These are phyloP conservation scores for Vigna trinervia DNA, from an alignment of 306 rosid genomes.

Conservation along the genomic window DNA sequence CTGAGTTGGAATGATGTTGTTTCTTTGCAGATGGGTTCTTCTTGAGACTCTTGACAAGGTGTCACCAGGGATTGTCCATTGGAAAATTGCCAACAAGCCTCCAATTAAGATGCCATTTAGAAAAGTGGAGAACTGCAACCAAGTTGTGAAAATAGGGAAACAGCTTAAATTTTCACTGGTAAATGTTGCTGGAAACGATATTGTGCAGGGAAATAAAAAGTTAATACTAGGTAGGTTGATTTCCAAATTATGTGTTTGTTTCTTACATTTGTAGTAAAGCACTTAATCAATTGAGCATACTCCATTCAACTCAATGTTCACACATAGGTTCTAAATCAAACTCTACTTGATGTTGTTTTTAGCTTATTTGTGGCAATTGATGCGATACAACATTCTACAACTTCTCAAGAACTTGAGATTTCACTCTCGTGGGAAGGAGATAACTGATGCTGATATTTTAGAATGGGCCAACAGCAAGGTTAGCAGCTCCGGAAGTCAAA, in stretches of 20 bases:
- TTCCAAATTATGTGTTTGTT: neutral
- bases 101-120: conserved; percentile 98
- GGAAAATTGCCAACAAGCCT: conserved; percentile 96
- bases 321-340: conserved; percentile 29
- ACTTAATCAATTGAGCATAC: conserved; percentile 26
- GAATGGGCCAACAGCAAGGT: conserved; percentile 96
- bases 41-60: conserved; percentile 89
- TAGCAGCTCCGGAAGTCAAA: conserved; percentile 71
- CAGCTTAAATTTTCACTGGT: conserved; percentile 91
- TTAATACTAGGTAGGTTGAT: conserved; percentile 76
- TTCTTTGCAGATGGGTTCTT: conserved; percentile 81
- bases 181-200: conserved; percentile 94
- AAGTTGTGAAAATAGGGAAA: conserved; percentile 91
- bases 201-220: conserved; percentile 94
- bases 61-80: conserved; percentile 90
- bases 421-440: conserved; percentile 92
- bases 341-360: conserved; percentile 38
- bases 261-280: neutral
- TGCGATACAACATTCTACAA: conserved; percentile 91
- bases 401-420: conserved; percentile 90
- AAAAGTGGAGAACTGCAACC: conserved; percentile 99
- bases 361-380: conserved; percentile 99
- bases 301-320: conserved; percentile 3
- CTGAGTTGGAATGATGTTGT: conserved; percentile 33
- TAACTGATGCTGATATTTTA: conserved; percentile 85